A percentile compares a stretch with the other conserved stretches of the same genome.
Evolutionary conservation across 257 asterid species (phyloP).

Genomic region (Nicotiana benthamiana): DNA sequence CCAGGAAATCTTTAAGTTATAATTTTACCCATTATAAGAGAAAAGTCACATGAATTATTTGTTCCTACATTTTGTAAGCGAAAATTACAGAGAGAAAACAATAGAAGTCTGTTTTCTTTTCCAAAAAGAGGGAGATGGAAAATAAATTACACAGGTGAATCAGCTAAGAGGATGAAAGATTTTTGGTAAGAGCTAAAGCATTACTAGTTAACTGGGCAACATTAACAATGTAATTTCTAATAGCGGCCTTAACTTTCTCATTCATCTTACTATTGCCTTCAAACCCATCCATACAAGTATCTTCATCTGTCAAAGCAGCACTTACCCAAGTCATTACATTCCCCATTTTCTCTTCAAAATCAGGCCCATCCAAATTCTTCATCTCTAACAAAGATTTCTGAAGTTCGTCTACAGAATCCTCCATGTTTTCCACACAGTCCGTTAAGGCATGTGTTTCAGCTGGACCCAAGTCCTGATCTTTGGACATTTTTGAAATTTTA

Average conservation of each 20-base stretch:
- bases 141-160: not conserved
- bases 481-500: not conserved
- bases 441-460: constrained; percentile 11
- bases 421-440: constrained; percentile 13
- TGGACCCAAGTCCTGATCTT: not conserved
- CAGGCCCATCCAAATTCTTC: constrained; percentile 10
- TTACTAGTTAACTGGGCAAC: constrained; percentile 17
- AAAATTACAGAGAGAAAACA: not conserved
- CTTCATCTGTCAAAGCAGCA: constrained; percentile 23
- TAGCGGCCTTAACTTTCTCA: not conserved
- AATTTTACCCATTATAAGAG: too few relatives aligned
- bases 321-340: constrained; percentile 21
- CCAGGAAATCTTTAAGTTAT: too few relatives aligned
- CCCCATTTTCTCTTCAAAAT: constrained; percentile 16
- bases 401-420: constrained; percentile 14
- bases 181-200: constrained; percentile 16
- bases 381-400: constrained; percentile 8
- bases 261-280: not conserved
- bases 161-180: not conserved
- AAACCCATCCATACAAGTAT: constrained; percentile 22
- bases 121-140: not conserved
- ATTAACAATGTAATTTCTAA: constrained; percentile 4
- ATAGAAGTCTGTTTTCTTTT: not conserved
- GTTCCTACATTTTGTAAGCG: not conserved
- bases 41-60: too few relatives aligned